phyloP scores from a whole-genome alignment of 2,329 filamentous ascomycete species.

The Cercospora sesami region DNA sequence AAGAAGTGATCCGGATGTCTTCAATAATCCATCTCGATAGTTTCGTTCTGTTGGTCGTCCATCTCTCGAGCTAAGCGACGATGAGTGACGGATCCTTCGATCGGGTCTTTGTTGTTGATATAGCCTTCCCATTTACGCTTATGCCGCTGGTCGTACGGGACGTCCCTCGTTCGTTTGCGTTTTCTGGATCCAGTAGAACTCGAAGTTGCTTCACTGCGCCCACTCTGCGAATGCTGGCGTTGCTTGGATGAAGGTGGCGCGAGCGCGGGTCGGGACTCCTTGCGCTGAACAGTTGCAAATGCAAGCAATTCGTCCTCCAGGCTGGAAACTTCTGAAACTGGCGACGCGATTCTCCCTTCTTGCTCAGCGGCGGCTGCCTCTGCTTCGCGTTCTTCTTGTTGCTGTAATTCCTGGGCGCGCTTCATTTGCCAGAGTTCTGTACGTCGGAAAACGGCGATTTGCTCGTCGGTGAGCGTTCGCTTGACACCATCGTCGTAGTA shows the following conservation, averaged over 20 bases:
- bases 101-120: conserved; percentile 40
- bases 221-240: conserved; percentile 22
- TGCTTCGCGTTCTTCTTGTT: conserved; percentile 20
- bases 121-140: conserved; percentile 42
- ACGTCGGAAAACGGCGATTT: conserved; percentile 86
- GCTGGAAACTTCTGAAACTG: conserved; percentile 31
- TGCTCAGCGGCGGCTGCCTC: conserved; percentile 13
- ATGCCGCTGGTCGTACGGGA: conserved; percentile 37
- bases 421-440: conserved; percentile 77
- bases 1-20: background rate
- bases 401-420: conserved; percentile 43
- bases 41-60: conserved; percentile 43
- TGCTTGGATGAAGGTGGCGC: conserved; percentile 6
- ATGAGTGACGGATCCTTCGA: conserved; percentile 45
- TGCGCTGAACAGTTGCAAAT: conserved; percentile 18
- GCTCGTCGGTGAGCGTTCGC: conserved; percentile 85
- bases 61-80: conserved; percentile 48
- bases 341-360: conserved; percentile 18
- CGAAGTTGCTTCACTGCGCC: conserved; percentile 27
- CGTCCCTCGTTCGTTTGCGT: conserved; percentile 21
- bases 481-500: conserved; percentile 86
- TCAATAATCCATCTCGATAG: conserved; percentile 53
- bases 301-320: conserved; percentile 30
- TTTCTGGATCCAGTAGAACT: conserved; percentile 21
- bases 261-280: background rate